Evolutionary conservation across 352 stramenopile genomes (phyloP).

Genomic region (Pythium dissimile): DNA sequence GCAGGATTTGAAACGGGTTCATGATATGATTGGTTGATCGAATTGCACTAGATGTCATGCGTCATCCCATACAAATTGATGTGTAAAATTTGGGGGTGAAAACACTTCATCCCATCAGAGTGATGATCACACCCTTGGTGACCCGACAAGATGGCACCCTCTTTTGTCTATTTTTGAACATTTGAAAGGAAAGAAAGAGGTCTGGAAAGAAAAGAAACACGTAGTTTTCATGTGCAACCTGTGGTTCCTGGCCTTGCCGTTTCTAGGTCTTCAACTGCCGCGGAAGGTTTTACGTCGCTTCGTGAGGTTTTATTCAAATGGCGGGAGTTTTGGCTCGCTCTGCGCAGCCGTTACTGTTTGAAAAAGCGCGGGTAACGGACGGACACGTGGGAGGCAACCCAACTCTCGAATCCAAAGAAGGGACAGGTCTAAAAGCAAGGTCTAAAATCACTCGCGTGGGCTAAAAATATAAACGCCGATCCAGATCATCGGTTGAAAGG

Average conservation of each 20-base stretch:
- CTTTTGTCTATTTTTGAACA: constrained; percentile 35
- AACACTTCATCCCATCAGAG: constrained; percentile 7
- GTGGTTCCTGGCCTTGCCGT: constrained; percentile 19
- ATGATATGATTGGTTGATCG: constrained; percentile 15
- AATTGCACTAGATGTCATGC: constrained; percentile 15
- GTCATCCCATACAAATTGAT: constrained; percentile 2
- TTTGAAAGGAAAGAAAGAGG: constrained; percentile 31
- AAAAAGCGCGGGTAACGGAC: constrained; percentile 31
- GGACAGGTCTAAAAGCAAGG: no score
- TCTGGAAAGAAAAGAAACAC: constrained; percentile 18
- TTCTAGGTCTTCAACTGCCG: constrained; percentile 12
- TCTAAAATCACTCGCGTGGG: no score
- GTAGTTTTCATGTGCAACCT: constrained; percentile 23
- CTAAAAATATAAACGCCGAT: constrained; percentile 16
- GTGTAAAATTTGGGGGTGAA: constrained; percentile 2
- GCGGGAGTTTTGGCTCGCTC: constrained; percentile 19
- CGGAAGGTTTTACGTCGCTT: constrained; percentile 17
- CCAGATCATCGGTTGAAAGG: neutral
- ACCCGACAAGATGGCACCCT: constrained; percentile 11
- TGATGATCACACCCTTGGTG: constrained; percentile 11
- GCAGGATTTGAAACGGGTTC: constrained; percentile 25
- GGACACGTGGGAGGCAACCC: neutral
- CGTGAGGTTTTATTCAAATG: constrained; percentile 17
- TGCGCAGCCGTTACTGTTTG: constrained; percentile 18
- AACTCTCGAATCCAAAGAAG: constrained; percentile 16